These are phyloP conservation scores for Viridothelium virens DNA, from an alignment of 495 filamentous ascomycete genomes.

Conservation along the genomic window DNA sequence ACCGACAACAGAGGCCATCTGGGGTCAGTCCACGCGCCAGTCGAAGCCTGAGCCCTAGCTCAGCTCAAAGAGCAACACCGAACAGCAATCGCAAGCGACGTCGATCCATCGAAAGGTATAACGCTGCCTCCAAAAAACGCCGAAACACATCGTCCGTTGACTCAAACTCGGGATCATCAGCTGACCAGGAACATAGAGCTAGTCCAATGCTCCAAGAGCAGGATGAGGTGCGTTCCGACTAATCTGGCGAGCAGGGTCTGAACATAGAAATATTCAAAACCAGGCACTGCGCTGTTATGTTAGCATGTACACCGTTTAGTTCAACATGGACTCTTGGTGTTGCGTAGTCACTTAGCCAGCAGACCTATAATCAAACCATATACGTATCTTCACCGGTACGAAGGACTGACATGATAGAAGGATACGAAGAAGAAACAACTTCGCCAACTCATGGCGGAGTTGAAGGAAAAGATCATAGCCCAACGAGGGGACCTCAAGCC, in stretches of 20 bases:
- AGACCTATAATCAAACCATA: not conserved
- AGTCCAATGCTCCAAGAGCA: not conserved
- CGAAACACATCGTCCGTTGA: constrained; percentile 19
- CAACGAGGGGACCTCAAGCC: not conserved
- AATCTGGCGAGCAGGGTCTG: constrained; percentile 7
- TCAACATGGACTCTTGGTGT: not conserved
- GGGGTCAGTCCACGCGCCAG: constrained; percentile 38
- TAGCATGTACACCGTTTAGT: not conserved
- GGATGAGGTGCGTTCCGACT: constrained; percentile 18
- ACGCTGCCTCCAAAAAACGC: constrained; percentile 16
- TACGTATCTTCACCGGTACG: not conserved
- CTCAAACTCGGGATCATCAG: not conserved
- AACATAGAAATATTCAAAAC: not conserved
- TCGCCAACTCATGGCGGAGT: not conserved
- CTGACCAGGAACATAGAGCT: not conserved
- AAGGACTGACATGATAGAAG: not conserved
- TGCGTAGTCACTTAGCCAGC: not conserved
- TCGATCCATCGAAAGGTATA: constrained; percentile 21
- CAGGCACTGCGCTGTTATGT: not conserved
- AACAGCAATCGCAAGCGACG: constrained; percentile 15
- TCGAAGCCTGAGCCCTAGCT: constrained; percentile 34
- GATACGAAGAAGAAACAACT: not conserved
- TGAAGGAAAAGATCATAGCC: not conserved
- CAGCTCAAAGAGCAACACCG: not conserved
- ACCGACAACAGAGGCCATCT: constrained; percentile 27